Evolutionary conservation across 495 filamentous ascomycete species (phyloP).

Genomic region (Arthonia radiata): DNA sequence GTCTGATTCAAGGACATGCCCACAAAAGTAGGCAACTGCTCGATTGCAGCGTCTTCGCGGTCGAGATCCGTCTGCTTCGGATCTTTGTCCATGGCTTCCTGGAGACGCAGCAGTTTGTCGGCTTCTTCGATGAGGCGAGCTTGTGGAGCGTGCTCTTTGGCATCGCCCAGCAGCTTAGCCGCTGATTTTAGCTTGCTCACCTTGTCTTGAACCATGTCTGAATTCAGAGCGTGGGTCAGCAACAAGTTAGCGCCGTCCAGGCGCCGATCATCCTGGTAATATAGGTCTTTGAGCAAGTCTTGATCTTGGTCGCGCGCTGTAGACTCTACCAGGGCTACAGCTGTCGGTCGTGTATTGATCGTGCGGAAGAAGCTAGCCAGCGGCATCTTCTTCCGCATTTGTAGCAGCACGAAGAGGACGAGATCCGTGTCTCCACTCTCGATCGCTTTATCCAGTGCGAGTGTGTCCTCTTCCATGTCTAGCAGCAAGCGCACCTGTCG

Average conservation of each 20-base stretch:
- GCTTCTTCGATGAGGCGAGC: constrained; percentile 56
- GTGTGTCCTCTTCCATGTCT: constrained; percentile 84
- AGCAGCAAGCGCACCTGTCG: constrained; percentile 88
- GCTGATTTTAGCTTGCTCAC: constrained; percentile 72
- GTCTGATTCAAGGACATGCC: constrained; percentile 80
- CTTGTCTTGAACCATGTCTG: constrained; percentile 33
- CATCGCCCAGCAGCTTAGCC: constrained; percentile 54
- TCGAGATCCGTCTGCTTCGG: constrained; percentile 17
- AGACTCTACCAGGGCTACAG: constrained; percentile 72
- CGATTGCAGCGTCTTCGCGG: constrained; percentile 22
- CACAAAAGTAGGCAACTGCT: constrained; percentile 20
- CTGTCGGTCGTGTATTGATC: constrained; percentile 66
- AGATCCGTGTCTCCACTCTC: constrained; percentile 89
- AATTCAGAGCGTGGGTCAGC: constrained; percentile 49
- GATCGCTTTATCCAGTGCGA: constrained; percentile 90
- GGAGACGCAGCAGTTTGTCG: constrained; percentile 49
- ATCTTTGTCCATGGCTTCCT: constrained; percentile 66
- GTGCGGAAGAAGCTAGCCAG: constrained; percentile 80
- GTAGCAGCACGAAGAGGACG: constrained; percentile 66
- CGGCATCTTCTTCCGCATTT: constrained; percentile 75
- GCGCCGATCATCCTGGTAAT: constrained; percentile 90
- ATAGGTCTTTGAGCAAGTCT: constrained; percentile 79
- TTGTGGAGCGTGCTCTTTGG: constrained; percentile 55
- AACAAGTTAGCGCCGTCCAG: constrained; percentile 75
- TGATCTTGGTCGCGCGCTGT: constrained; percentile 51